Percentiles rank a stretch among this genome's conserved stretches.
phyloP scores from a whole-genome alignment of 192 early-diverging fungal species.

The Kickxella alabastrina region DNA sequence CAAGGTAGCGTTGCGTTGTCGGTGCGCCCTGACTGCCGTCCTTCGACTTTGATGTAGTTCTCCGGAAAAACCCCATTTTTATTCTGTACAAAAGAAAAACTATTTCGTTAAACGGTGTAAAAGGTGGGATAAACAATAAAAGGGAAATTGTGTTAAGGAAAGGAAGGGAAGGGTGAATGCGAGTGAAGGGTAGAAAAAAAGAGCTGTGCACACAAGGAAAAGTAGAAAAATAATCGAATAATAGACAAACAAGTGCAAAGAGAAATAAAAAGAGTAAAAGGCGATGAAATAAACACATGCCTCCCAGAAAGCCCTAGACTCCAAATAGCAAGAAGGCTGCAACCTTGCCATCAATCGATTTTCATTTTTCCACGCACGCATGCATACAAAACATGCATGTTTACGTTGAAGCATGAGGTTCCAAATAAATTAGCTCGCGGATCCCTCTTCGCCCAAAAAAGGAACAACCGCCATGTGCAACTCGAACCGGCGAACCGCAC shows the following conservation, averaged over 20 bases:
- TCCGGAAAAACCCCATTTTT: conserved; percentile 27
- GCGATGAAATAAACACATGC: not conserved
- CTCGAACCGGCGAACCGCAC: too few species aligned
- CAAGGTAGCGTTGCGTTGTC: conserved; percentile 16
- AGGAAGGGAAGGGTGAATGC: not conserved
- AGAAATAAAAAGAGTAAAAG: not conserved
- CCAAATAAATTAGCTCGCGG: too few species aligned
- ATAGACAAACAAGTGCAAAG: not conserved
- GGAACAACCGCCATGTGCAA: too few species aligned
- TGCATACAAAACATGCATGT: too few species aligned
- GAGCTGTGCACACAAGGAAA: not conserved
- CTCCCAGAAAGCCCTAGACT: too few species aligned
- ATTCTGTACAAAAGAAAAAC: not conserved
- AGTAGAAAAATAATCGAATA: not conserved
- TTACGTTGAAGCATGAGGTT: too few species aligned
- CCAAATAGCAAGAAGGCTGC: too few species aligned
- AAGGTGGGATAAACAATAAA: not conserved
- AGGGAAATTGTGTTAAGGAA: not conserved
- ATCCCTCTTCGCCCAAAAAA: too few species aligned
- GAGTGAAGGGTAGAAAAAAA: not conserved
- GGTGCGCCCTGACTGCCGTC: conserved; percentile 13
- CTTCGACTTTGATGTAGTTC: conserved; percentile 24
- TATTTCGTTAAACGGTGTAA: not conserved
- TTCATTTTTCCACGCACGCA: too few species aligned
- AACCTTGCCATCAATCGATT: too few species aligned